Percentiles rank a stretch among this genome's conserved stretches.
These are phyloP conservation scores for Sugiyamaella smithiae DNA, from an alignment of 805 yeast species.

Conservation along the genomic window DNA sequence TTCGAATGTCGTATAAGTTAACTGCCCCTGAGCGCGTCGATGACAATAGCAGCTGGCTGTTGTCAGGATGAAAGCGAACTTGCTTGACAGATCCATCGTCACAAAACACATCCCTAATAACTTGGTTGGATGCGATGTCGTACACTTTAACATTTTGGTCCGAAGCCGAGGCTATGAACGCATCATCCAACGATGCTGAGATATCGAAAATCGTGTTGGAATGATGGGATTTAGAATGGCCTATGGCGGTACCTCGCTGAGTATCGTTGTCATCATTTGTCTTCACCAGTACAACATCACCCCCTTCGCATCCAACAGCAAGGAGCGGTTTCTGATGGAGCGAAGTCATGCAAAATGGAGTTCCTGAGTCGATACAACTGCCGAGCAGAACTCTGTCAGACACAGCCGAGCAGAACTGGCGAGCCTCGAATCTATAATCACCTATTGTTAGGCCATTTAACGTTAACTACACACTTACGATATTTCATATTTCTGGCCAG, in stretches of 20 bases:
- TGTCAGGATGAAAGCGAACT: constrained; percentile 15
- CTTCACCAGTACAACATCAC: constrained; percentile 5
- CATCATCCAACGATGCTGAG: constrained; percentile 2
- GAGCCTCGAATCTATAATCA: constrained; percentile 8
- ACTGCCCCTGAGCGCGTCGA: constrained; percentile 18
- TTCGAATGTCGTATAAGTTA: constrained; percentile 15
- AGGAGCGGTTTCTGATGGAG: constrained; percentile 5
- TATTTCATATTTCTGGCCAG: not conserved
- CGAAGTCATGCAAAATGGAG: constrained; percentile 15
- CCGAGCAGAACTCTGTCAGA: not conserved
- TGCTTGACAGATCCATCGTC: constrained; percentile 12
- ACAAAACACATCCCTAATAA: not conserved
- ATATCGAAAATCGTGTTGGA: constrained; percentile 14
- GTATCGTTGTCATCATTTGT: not conserved
- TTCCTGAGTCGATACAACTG: not conserved
- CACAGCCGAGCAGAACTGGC: constrained; percentile 1
- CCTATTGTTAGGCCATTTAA: not conserved
- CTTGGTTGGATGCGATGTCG: constrained; percentile 6
- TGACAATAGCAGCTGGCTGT: constrained; percentile 5
- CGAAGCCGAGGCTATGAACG: constrained; percentile 8
- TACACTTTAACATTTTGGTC: constrained; percentile 11
- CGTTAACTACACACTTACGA: not conserved
- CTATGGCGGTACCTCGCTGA: constrained; percentile 1
- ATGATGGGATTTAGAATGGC: constrained; percentile 6
- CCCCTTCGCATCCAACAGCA: constrained; percentile 15